Base-by-base conservation (phyloP, 164 flowering plant genomes). In the Piper longum region DNA sequence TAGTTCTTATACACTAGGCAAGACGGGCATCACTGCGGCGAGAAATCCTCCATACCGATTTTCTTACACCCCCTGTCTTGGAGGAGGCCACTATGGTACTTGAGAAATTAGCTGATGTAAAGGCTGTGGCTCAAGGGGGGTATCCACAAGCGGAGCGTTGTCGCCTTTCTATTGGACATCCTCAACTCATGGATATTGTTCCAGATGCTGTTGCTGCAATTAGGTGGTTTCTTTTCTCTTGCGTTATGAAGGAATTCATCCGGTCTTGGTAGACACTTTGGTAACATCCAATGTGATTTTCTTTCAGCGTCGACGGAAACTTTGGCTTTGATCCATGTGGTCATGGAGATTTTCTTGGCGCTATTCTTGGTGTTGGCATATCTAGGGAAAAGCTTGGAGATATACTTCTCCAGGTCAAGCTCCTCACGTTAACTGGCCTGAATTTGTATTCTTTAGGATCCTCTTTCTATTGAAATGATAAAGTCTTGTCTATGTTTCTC, bases 131-230 rank as follows among this genome's bases (percentile, higher is more conserved):
- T 62, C 89, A 89, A 56, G 97, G 97, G 65, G 97, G 98, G 69
- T 93, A 86, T 67, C 95, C 95, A 12, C 77, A 89, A 93, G 98
- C 87, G 69, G 98, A 93, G 74, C 91, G 96, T 17, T 86, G 95
- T 69, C 86, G 96, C 60, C 77, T 93, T 67, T 86, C 91, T 51
- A 78, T 93, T 76, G 96, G 95, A 70, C 90, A 86, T 70, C 68
- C 87, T 55, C 90, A 88, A 41, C 78, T 59, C 57, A 67, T 88
- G 69, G 74, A 74, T 63, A 72, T 68, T 69, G 78, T 70, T 76
- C 95, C 95, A 17, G 96, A 93, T 72, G 70, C 79, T 62, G 81
- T 92, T 74, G 81, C 81, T 19, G 96, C 93, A 69, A 63, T 89
- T 66, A 85, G 85, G 98, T 85, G 59, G 54, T 65, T 41, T 26